phyloP scores from a whole-genome alignment of 1,139 yeast species.

The Yamadazyma trypodendri region DNA sequence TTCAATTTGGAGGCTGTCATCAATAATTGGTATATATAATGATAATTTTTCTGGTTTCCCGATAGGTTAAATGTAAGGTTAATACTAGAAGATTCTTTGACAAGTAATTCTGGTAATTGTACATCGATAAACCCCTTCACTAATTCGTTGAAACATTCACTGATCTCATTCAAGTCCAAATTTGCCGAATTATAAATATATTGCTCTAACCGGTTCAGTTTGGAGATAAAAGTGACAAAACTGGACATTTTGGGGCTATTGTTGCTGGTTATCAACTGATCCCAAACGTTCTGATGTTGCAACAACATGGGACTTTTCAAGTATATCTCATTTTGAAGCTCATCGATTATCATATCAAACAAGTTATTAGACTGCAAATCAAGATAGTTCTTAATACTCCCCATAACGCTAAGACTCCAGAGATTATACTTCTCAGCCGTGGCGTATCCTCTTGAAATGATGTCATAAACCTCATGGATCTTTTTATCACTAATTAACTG shows the following conservation, averaged over 20 bases:
- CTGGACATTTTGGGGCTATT: conserved; percentile 35
- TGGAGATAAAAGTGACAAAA: conserved; percentile 32
- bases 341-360: conserved; percentile 74
- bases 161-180: conserved; percentile 54
- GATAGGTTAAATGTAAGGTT: conserved; percentile 14
- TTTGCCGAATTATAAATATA: conserved; percentile 57
- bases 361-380: conserved; percentile 63
- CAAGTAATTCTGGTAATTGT: conserved; percentile 30
- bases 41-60: conserved; percentile 17
- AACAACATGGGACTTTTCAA: conserved; percentile 37
- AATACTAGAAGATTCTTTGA: conserved; percentile 9
- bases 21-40: conserved; percentile 55
- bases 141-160: conserved; percentile 47
- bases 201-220: conserved; percentile 53
- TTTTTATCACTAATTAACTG: conserved; percentile 63
- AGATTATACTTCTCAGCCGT: conserved; percentile 59
- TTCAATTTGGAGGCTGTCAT: conserved; percentile 62
- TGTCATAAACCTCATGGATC: conserved; percentile 66
- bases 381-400: conserved; percentile 55
- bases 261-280: conserved; percentile 23
- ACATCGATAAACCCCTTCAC: conserved; percentile 31
- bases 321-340: conserved; percentile 70
- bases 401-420: conserved; percentile 63
- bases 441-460: conserved; percentile 55
- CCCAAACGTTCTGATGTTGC: conserved; percentile 25